These are phyloP conservation scores for Amanita brunnescens DNA, from an alignment of 768 basidiomycete genomes.

Conservation along the genomic window DNA sequence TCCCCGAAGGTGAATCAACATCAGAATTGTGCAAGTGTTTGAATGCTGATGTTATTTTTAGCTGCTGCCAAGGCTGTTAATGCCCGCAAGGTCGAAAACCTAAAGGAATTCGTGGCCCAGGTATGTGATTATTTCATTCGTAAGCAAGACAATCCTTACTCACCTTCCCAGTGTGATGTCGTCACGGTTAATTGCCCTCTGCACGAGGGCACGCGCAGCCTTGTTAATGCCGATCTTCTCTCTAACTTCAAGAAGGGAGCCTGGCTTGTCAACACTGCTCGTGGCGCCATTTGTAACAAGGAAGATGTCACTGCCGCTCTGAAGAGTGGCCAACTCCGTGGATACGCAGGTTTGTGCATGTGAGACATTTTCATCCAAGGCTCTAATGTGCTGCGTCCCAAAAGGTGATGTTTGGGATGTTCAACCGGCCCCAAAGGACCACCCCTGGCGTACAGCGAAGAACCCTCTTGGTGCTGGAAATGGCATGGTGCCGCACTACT, in stretches of 20 bases:
- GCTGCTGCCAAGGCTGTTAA: slow-evolving; percentile 60
- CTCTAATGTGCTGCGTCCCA: slow-evolving; percentile 18
- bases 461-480: slow-evolving; percentile 81
- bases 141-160: neutral
- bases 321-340: slow-evolving; percentile 65
- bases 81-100: slow-evolving; percentile 68
- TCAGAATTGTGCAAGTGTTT: neutral
- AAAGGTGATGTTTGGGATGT: slow-evolving; percentile 78
- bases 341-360: slow-evolving; percentile 32
- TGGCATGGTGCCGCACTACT: slow-evolving; percentile 85
- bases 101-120: slow-evolving; percentile 52
- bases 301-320: slow-evolving; percentile 74
- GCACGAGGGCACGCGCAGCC: slow-evolving; percentile 74
- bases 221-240: slow-evolving; percentile 76
- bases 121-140: slow-evolving; percentile 7
- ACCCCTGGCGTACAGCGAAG: slow-evolving; percentile 78
- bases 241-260: slow-evolving; percentile 88
- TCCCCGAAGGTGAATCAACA: slow-evolving; percentile 43
- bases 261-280: slow-evolving; percentile 90
- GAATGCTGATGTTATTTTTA: slow-evolving; percentile 10
- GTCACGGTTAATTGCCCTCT: slow-evolving; percentile 85
- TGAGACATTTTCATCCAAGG: slow-evolving; percentile 5
- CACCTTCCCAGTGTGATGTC: slow-evolving; percentile 49
- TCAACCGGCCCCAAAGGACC: slow-evolving; percentile 81
- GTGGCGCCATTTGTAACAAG: slow-evolving; percentile 85